Base-by-base conservation (phyloP, 192 early-diverging fungal species). In the Backusella psychrophila region DNA sequence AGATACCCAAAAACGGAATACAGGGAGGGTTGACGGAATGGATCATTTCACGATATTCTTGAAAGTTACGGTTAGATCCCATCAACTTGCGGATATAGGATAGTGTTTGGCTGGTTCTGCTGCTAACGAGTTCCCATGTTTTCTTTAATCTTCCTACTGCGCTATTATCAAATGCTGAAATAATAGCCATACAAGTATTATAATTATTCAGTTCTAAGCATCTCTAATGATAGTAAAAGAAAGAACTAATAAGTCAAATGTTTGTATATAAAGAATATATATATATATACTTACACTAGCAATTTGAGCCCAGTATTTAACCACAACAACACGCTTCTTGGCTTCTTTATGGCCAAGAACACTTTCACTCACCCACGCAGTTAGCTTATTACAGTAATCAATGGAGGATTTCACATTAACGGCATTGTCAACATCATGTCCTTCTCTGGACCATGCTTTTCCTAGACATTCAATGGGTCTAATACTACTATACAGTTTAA, bases 121-220 rank as follows among this genome's bases (percentile, higher is more conserved):
- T 83, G 69, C 85, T 82, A 14, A 79, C 66, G 0, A 49, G 42
- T 33, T 97, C 95, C 96, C 96, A 97, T 4, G 98, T 97, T 46
- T 94, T 91, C 19, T 90, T 92, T 59, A 98, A 84, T 21, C 98
- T 92, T 82, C 93, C 91, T 74, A 99, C 90, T 15, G 95, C 92
- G 6, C 94, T 93, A 4, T 93, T 92, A 42, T 95, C 93, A 75
- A 99, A 90, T 9, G 93, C 96, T 34, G 94, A 95, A 15, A 95
- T 87, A 63, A 98, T 93, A 9, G 96, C 91, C 85, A 94, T 95
- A 38, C 97, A 87, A 5, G 95, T 93, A 82, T 95, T 96, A 75
- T 94, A 99, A 87, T 99, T 99, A 83, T 98, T 97, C 42, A 99
- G 82, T n/a, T 78, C 77, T 36, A 91, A 89, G 83, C 96, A 95